phyloP scores from a whole-genome alignment of 78 protist genomes.

The Dictyostelium brefeldianum region DNA sequence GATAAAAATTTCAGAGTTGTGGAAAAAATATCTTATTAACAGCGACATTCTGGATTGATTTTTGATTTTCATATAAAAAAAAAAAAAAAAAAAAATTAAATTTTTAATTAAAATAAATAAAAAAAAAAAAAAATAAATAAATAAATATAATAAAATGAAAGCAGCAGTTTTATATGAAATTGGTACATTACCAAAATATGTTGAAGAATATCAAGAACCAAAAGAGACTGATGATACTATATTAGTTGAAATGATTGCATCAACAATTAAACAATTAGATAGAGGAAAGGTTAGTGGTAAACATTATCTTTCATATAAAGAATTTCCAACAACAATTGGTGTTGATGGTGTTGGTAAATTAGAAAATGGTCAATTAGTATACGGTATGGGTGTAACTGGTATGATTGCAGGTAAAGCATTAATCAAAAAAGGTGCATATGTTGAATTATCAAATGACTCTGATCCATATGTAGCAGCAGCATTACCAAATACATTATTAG shows the following conservation, averaged over 20 bases:
- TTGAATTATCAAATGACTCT: not conserved
- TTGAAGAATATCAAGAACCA: conserved; percentile 12
- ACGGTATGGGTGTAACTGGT: conserved; percentile 53
- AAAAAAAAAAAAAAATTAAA: not conserved
- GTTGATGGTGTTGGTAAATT: conserved; percentile 55
- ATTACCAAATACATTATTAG: conserved; percentile 49
- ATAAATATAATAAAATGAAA: not conserved
- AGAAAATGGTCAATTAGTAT: conserved; percentile 25
- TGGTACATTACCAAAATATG: not conserved
- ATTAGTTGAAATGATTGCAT: conserved; percentile 24
- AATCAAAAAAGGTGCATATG: conserved; percentile 24
- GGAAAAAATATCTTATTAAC: too few species aligned
- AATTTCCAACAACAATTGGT: conserved; percentile 53
- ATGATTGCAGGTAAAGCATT: conserved; percentile 65
- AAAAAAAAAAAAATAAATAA: not conserved
- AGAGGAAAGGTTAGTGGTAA: conserved; percentile 34
- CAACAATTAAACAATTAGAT: conserved; percentile 55
- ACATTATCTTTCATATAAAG: conserved; percentile 35
- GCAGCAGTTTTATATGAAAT: conserved; percentile 27
- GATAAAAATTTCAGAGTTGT: too few species aligned
- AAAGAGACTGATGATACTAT: not conserved
- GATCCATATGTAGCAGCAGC: conserved; percentile 58
- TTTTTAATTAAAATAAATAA: not conserved
- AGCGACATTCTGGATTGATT: too few species aligned
- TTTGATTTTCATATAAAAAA: too few species aligned